A percentile compares a stretch with the other conserved stretches of the same genome.
These are phyloP conservation scores for Leccinum variicolor DNA, from an alignment of 768 basidiomycete genomes.

Conservation along the genomic window DNA sequence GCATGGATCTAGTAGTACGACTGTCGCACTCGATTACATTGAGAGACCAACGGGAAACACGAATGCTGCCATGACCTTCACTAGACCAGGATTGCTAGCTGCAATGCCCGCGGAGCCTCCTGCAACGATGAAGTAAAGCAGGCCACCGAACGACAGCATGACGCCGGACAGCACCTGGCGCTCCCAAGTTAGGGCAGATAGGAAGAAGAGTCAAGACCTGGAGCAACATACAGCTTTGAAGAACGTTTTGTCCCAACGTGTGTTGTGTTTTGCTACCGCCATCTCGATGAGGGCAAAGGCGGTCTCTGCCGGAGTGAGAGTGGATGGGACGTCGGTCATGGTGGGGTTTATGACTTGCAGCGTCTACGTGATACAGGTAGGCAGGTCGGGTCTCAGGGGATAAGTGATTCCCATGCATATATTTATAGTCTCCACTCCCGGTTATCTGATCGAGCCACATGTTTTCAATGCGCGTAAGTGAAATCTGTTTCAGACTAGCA, in stretches of 20 bases:
- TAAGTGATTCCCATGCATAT: too few species aligned
- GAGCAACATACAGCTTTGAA: slow-evolving; percentile 59
- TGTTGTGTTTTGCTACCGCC: slow-evolving; percentile 59
- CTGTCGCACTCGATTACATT: slow-evolving; percentile 40
- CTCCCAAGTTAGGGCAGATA: background rate
- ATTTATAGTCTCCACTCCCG: slow-evolving; percentile 19
- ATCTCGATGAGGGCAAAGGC: slow-evolving; percentile 53
- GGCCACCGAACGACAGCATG: slow-evolving; percentile 73
- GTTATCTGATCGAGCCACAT: background rate
- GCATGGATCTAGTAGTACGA: background rate
- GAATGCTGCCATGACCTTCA: slow-evolving; percentile 62
- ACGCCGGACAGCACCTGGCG: slow-evolving; percentile 61
- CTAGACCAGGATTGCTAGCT: slow-evolving; percentile 58
- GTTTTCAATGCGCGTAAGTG: background rate
- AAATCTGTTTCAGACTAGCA: slow-evolving; percentile 6
- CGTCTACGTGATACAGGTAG: slow-evolving; percentile 6
- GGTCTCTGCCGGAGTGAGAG: slow-evolving; percentile 57
- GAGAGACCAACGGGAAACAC: slow-evolving; percentile 77
- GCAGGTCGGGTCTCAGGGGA: background rate
- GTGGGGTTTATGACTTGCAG: background rate
- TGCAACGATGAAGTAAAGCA: slow-evolving; percentile 55
- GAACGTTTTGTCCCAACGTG: slow-evolving; percentile 57
- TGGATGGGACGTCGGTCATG: slow-evolving; percentile 36
- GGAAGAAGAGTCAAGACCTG: too few species aligned
- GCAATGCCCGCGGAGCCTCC: slow-evolving; percentile 56